Conservation (phyloP, 2,329 filamentous ascomycete species). For the Stachybotrys chartarum region DNA sequence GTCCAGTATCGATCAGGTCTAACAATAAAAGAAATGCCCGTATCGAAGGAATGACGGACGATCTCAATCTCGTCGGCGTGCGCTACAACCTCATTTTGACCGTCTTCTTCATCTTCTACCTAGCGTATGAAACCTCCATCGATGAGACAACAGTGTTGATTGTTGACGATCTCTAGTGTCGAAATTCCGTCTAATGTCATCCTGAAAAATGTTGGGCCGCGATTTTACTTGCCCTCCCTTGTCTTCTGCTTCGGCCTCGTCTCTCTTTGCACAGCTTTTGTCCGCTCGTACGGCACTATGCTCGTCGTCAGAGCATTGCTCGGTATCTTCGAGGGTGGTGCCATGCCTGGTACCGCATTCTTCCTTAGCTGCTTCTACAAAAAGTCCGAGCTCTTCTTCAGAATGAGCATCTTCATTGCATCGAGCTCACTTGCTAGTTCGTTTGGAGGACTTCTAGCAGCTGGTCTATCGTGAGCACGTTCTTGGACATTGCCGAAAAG, state of each 20-base stretch:
- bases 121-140: conserved; percentile 12
- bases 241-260: conserved; percentile 49
- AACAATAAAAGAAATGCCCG: conserved; percentile 37
- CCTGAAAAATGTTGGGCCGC: conserved; percentile 44
- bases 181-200: conserved; percentile 50
- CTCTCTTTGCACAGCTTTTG: conserved; percentile 47
- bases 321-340: conserved; percentile 48
- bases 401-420: conserved; percentile 49
- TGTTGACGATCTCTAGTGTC: conserved; percentile 21
- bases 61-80: conserved; percentile 37
- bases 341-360: conserved; percentile 51
- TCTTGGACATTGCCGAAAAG: not conserved
- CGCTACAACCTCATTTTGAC: conserved; percentile 51
- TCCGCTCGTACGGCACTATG: conserved; percentile 38
- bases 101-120: conserved; percentile 51
- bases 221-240: conserved; percentile 43
- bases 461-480: conserved; percentile 24
- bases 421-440: conserved; percentile 49
- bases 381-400: conserved; percentile 45
- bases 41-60: conserved; percentile 43
- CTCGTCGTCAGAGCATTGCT: conserved; percentile 39
- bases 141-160: not conserved
- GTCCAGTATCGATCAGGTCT: not conserved
- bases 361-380: conserved; percentile 50
- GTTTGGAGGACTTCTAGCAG: conserved; percentile 49